A percentile compares a stretch with the other conserved stretches of the same genome.
phyloP scores from a whole-genome alignment of 768 basidiomycete genomes.

The Gyrodon lividus region DNA sequence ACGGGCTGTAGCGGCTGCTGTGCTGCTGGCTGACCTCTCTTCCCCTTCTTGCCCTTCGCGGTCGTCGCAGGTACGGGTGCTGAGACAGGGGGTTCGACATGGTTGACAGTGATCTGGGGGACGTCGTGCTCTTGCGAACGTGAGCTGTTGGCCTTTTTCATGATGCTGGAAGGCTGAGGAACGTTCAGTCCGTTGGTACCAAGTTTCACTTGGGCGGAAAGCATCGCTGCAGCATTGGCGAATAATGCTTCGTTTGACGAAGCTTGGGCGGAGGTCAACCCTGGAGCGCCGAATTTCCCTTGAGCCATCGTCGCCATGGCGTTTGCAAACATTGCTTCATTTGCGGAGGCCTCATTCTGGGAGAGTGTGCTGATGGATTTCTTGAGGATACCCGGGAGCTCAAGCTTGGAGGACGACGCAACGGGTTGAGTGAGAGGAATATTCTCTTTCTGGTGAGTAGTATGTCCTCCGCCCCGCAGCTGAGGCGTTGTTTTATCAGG shows the following conservation, averaged over 20 bases:
- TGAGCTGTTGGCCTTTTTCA: constrained; percentile 29
- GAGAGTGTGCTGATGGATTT: constrained; percentile 28
- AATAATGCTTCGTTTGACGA: constrained; percentile 27
- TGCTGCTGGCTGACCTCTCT: constrained; percentile 16
- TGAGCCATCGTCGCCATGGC: constrained; percentile 23
- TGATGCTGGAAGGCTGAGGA: constrained; percentile 18
- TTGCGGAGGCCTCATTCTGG: constrained; percentile 23
- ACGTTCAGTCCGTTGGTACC: constrained; percentile 5
- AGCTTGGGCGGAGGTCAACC: constrained; percentile 19
- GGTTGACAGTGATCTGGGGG: constrained; percentile 27
- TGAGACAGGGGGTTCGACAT: constrained; percentile 14
- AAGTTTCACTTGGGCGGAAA: constrained; percentile 11
- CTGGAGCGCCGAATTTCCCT: constrained; percentile 2
- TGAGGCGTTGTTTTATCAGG: constrained; percentile 16
- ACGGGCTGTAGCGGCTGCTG: constrained; percentile 9
- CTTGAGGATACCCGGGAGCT: constrained; percentile 20
- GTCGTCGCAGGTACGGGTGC: constrained; percentile 10
- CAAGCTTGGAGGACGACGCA: constrained; percentile 17
- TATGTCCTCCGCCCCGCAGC: constrained; percentile 13
- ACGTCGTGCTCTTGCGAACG: constrained; percentile 27
- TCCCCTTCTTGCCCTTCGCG: constrained; percentile 26
- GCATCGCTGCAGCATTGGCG: constrained; percentile 18
- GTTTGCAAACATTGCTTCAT: constrained; percentile 27
- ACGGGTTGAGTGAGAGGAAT: constrained; percentile 13
- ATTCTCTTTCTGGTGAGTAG: constrained; percentile 28